Evolutionary conservation across 202 grass and related monocot species (phyloP), one percentile per base, ranked within the genome.

Genomic region (Carex arenaria): DNA sequence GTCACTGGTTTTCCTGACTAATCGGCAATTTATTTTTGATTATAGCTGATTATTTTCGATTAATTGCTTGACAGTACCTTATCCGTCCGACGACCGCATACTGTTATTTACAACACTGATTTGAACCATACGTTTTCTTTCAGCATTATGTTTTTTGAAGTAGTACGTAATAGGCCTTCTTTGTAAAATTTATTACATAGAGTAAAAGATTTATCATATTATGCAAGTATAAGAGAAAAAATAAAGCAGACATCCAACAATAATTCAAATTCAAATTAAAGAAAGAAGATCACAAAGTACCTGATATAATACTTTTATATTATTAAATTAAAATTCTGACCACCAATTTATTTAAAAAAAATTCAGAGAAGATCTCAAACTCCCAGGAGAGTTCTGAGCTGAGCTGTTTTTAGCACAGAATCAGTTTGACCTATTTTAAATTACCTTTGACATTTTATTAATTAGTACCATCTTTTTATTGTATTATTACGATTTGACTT

Each of bases 371-470:
- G 43, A 59, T 64, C 38, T 81, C 38, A 18, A 51, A 10, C 26
- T 81, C 56, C 60, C 36, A 81, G 2, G 4, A 28, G 17, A 77
- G 52, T 40, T 28, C 20, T 81, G 10, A 66, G 57, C 49, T 81
- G 36, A 81, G 38, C 60, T 65, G 10, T 81, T 14, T 49, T 49
- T 42, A 51, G 30, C 42, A 4, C 60, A 47, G 14, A 80, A 63
- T 42, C 17, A 7, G 60, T 64, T 64, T 81, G 78, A 80, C 78
- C 54, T 26, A 17, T 26, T 78, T 34, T 62, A 62, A 80, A 80
- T 43, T 80, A 64, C 4, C 3, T 80, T 80, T 65, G 78, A 81
- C 78, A 34, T 65, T 65, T 65, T 4, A 64, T 43, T 64, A 65
- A 64, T 43, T 64, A 65, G 13, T 2, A 60, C 60, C 18, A 65